Base-by-base conservation (phyloP, 1,139 yeast genomes). In the Suhomyces maxii region DNA sequence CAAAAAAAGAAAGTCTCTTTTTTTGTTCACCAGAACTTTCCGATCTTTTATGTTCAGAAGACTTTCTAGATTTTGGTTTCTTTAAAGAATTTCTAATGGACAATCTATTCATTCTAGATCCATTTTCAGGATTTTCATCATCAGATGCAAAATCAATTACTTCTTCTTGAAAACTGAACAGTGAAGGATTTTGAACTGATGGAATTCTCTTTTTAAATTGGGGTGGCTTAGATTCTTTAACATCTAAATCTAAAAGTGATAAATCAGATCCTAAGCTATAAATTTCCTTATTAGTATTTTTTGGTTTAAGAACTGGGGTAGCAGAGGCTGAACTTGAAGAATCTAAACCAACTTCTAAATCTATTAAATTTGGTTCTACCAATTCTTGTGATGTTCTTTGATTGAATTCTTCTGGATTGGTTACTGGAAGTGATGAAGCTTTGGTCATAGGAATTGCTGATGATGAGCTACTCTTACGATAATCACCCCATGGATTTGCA, bases 71-170 rank as follows among this genome's bases (percentile, higher is more conserved):
- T 52, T 67, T 69, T 23, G 68, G 66, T 41, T 65, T 67, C 56
- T 63, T 70, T 44, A 76, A 63, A 3, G 79, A 71, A 40, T 68
- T 67, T 44, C 80, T 57, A 39, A 76, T 75, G 6, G 76, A 65
- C 33, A 76, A 54, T 34, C 80, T 57, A 53, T 61, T 75, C 79
- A 76, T 71, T 36, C 61, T 58, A 1, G 76, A 69, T 14, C 64
- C 64, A 47, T 69, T 64, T 7, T 63, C 71, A 1, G 75, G 73
- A 46, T 69, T 69, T 49, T 76, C 80, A 53, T 76, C 79, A 53
- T 76, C 80, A 5, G 77, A 71, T 0, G 76, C 79, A 64, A 73
- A 76, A 52, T 76, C 79, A 40, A 76, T 68, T 7, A 74, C 76
- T 50, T 76, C 77, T 54, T 76, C 79, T 53, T 71, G 70, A 36